A percentile compares a stretch with the other conserved stretches of the same genome.
These are phyloP conservation scores for Arthrobotrys sinensis DNA, from an alignment of 2,329 filamentous ascomycete genomes.

Conservation along the genomic window DNA sequence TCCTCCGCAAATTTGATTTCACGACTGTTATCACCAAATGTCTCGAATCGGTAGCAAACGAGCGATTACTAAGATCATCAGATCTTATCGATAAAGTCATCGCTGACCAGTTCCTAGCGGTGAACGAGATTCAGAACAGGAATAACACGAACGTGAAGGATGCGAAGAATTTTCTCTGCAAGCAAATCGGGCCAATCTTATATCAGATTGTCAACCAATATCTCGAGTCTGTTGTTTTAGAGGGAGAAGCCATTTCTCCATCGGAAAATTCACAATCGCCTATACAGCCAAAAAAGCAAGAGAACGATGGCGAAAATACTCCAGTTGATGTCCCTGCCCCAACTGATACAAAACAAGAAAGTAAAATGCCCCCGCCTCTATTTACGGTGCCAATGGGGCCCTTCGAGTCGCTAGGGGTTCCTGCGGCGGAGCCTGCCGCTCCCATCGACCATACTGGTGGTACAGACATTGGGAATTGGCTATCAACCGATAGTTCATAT, in stretches of 20 bases:
- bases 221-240: conserved; percentile 26
- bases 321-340: neutral
- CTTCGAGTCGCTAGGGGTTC: neutral
- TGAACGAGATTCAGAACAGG: conserved; percentile 45
- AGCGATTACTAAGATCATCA: conserved; percentile 38
- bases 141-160: conserved; percentile 53
- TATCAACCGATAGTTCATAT: conserved; percentile 27
- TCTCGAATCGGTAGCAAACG: conserved; percentile 46
- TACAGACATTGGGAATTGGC: conserved; percentile 26
- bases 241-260: conserved; percentile 20
- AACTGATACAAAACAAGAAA: neutral
- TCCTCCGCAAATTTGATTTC: conserved; percentile 46
- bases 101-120: conserved; percentile 29
- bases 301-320: conserved; percentile 4
- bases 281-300: conserved; percentile 20
- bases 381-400: neutral
- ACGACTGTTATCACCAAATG: conserved; percentile 34
- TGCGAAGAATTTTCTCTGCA: conserved; percentile 46
- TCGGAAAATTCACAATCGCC: conserved; percentile 6
- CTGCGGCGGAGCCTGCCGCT: neutral
- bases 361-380: conserved; percentile 4
- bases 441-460: neutral
- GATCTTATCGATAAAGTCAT: conserved; percentile 53
- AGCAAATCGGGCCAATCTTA: conserved; percentile 50
- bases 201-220: conserved; percentile 40